Evolutionary conservation across 2,329 filamentous ascomycete species (phyloP).

Genomic region (Lasiodiplodia gonubiensis): DNA sequence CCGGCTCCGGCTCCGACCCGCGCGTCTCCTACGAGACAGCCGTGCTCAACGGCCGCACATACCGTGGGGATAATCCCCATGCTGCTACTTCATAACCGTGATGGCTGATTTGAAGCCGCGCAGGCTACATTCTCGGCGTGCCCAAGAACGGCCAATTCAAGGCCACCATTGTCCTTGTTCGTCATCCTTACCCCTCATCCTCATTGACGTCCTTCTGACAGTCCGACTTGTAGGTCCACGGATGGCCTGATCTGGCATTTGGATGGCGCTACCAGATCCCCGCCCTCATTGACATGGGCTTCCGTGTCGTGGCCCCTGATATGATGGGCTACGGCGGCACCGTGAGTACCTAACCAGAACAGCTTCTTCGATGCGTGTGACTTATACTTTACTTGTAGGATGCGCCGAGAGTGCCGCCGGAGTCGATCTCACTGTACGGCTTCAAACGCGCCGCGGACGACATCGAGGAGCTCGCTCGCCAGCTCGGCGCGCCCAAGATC

Average conservation of each 20-base stretch:
- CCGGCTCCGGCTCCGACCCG: constrained; percentile 65
- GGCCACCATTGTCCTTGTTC: constrained; percentile 61
- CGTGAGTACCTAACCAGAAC: constrained; percentile 45
- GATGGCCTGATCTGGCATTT: constrained; percentile 81
- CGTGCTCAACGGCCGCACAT: constrained; percentile 70
- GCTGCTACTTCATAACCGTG: not conserved
- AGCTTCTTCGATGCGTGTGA: not conserved
- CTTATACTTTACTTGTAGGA: constrained; percentile 40
- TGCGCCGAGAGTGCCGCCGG: constrained; percentile 61
- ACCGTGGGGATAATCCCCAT: constrained; percentile 52
- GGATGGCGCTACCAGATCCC: constrained; percentile 93
- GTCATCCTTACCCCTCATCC: constrained; percentile 7
- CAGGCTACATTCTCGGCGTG: constrained; percentile 58
- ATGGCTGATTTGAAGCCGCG: not conserved
- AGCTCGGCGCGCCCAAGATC: constrained; percentile 63
- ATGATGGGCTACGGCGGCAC: constrained; percentile 86
- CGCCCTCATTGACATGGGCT: constrained; percentile 70
- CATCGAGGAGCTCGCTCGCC: constrained; percentile 71
- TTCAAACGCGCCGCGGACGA: constrained; percentile 76
- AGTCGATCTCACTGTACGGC: constrained; percentile 67
- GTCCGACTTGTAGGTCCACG: constrained; percentile 62
- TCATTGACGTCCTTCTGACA: not conserved
- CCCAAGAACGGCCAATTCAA: constrained; percentile 52
- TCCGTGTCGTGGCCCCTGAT: constrained; percentile 83
- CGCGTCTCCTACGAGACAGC: constrained; percentile 69